Evolutionary conservation across 164 flowering plant species (phyloP), one percentile per base, ranked within the genome.

Genomic region (Stephania cephalantha): DNA sequence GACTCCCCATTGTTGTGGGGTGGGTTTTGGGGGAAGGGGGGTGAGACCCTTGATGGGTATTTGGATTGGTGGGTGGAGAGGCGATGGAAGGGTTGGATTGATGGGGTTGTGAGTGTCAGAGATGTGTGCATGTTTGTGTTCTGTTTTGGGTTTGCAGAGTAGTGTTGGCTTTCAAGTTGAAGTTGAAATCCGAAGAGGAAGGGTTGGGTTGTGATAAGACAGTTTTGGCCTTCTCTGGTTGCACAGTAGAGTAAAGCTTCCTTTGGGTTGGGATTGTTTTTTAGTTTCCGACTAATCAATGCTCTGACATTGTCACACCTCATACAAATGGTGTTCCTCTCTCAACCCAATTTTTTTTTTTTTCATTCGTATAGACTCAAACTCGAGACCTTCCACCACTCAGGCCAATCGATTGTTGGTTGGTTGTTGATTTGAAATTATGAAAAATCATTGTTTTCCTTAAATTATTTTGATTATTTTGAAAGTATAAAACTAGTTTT

Each of bases 91-190:
- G 30, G 9, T 10, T 63, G 76, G 29, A 70, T 44, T 11, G 17
- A 46, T 76, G 74, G 50, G 10, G 35, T 50, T 46, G 74, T 64
- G 1, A 76, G 50, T 50, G 74, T 65, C 15, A 66, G 61, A 71
- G 74, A 76, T 31, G 66, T 30, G 69, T 65, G 71, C 78, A 76
- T 76, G 64, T 61, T n/a, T 58, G 5, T 58, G 20, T 18, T 15
- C 18, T 61, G 20, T 61, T 15, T 61, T 17, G 66, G 29, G 66
- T 5, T 7, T 17, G 65, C 7, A 58, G 20, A 7, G 65, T n/a
- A 3, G n/a, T 6, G 65, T 17, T 58, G 18, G 65, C 22, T 58
- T 58, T 58, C 22, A 61, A 50, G 15, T 8, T 50, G 11, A 50
- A 50, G 12, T 35, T 0, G 15, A 1, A 25, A 0, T 25, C 25